These are phyloP conservation scores for Nidula microcarpa DNA, from an alignment of 768 basidiomycete species.

Conservation along the genomic window DNA sequence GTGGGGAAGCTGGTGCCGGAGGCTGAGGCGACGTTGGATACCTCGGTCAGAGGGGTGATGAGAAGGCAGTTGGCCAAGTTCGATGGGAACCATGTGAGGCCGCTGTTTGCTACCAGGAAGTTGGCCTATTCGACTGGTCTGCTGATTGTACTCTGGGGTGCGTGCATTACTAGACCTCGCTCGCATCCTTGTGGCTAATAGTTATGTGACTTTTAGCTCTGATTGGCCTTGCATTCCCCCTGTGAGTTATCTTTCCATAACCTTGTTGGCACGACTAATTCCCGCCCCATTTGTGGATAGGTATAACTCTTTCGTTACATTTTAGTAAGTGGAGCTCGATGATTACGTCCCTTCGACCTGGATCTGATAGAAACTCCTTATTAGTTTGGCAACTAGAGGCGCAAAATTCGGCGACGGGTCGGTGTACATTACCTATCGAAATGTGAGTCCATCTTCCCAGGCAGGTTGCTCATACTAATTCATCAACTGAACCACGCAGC, in stretches of 20 bases:
- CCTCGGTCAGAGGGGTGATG: slow-evolving; percentile 5
- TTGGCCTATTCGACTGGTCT: slow-evolving; percentile 66
- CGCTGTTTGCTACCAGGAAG: slow-evolving; percentile 60
- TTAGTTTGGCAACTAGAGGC: slow-evolving; percentile 61
- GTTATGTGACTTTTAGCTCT: slow-evolving; percentile 38
- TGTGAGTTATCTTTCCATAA: slow-evolving; percentile 32
- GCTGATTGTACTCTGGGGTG: slow-evolving; percentile 52
- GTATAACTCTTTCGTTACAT: slow-evolving; percentile 25
- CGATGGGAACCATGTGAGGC: slow-evolving; percentile 41
- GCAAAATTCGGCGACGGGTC: slow-evolving; percentile 69
- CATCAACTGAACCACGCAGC: slow-evolving; percentile 28
- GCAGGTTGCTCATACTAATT: neutral
- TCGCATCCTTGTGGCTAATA: neutral
- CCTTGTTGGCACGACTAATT: neutral
- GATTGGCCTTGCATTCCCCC: slow-evolving; percentile 61
- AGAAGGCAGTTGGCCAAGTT: slow-evolving; percentile 31
- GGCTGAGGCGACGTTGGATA: slow-evolving; percentile 1
- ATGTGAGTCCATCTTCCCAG: slow-evolving; percentile 32
- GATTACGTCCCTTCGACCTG: neutral
- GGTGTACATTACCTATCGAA: slow-evolving; percentile 70
- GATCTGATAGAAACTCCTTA: neutral
- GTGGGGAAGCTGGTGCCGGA: slow-evolving; percentile 4
- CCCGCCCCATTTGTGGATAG: slow-evolving; percentile 7
- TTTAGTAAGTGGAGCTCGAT: slow-evolving; percentile 15
- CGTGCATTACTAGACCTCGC: slow-evolving; percentile 15